These are phyloP conservation scores for Capronia coronata DNA, from an alignment of 2,329 filamentous ascomycete species.

Conservation along the genomic window DNA sequence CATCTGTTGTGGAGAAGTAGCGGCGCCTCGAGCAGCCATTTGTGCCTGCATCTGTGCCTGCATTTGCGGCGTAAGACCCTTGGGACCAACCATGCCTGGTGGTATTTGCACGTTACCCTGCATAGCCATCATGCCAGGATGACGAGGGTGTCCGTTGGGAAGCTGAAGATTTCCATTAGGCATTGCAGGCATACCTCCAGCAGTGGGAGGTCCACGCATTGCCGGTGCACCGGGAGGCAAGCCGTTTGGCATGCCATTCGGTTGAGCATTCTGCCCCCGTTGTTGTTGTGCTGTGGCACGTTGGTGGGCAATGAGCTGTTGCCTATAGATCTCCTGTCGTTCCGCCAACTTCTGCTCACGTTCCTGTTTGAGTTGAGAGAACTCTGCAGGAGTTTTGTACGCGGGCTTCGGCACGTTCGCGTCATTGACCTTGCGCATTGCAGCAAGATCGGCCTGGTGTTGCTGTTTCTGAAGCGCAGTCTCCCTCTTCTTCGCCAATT, in stretches of 20 bases:
- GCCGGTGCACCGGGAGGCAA: constrained; percentile 33
- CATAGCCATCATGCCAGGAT: constrained; percentile 39
- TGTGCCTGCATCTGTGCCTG: constrained; percentile 63
- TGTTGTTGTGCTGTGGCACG: constrained; percentile 45
- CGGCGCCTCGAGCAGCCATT: constrained; percentile 44
- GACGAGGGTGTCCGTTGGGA: constrained; percentile 34
- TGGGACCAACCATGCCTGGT: constrained; percentile 45
- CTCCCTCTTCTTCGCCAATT: constrained; percentile 90
- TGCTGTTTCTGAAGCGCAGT: constrained; percentile 78
- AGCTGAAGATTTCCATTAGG: constrained; percentile 34
- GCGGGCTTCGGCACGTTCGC: constrained; percentile 47
- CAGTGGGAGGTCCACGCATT: constrained; percentile 23
- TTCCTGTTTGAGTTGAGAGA: constrained; percentile 82
- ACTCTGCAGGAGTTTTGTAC: constrained; percentile 76
- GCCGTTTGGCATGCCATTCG: constrained; percentile 44
- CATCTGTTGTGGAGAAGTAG: constrained; percentile 40
- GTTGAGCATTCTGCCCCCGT: constrained; percentile 39
- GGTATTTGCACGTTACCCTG: constrained; percentile 43
- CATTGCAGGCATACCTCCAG: constrained; percentile 29
- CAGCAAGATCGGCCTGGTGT: constrained; percentile 67
- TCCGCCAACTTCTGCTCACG: constrained; percentile 64
- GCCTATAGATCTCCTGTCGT: constrained; percentile 54
- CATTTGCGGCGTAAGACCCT: constrained; percentile 57
- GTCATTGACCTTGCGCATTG: constrained; percentile 69
- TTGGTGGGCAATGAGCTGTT: constrained; percentile 55